A percentile compares a stretch with the other conserved stretches of the same genome.
Evolutionary conservation across 768 basidiomycete genomes (phyloP).

Genomic region (Hygrophorus pudorinus): DNA sequence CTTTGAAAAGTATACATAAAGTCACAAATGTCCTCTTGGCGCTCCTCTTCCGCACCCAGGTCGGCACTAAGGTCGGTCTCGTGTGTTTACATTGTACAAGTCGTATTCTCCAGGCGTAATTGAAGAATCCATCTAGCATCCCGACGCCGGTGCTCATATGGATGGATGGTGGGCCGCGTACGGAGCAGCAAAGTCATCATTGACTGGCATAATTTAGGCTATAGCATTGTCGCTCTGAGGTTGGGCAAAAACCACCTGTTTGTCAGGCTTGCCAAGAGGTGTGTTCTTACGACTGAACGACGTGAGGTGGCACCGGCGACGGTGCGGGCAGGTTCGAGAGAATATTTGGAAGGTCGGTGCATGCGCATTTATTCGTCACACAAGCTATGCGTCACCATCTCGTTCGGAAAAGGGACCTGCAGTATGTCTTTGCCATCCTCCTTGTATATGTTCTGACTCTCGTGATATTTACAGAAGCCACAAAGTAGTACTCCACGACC

Average conservation of each 20-base stretch:
- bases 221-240: constrained; percentile 81
- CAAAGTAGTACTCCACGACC: constrained; percentile 77
- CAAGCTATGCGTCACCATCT: constrained; percentile 72
- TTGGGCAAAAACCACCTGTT: no score
- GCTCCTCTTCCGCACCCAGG: constrained; percentile 64
- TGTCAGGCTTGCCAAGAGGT: no score
- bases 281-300: no score
- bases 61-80: constrained; percentile 76
- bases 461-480: no score
- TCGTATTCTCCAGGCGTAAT: neutral
- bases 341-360: constrained; percentile 73
- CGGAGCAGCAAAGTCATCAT: constrained; percentile 86
- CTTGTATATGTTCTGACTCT: no score
- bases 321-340: no score
- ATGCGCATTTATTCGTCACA: constrained; percentile 92
- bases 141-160: constrained; percentile 86
- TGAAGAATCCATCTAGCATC: constrained; percentile 91
- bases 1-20: constrained; percentile 73
- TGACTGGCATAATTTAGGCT: constrained; percentile 99
- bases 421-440: constrained; percentile 39
- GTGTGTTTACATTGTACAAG: neutral
- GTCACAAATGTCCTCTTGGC: constrained; percentile 50
- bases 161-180: constrained; percentile 59
- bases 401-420: constrained; percentile 60
- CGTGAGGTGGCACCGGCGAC: no score